These are phyloP conservation scores for Fragaria iinumae DNA, from an alignment of 306 rosid species.

Conservation along the genomic window DNA sequence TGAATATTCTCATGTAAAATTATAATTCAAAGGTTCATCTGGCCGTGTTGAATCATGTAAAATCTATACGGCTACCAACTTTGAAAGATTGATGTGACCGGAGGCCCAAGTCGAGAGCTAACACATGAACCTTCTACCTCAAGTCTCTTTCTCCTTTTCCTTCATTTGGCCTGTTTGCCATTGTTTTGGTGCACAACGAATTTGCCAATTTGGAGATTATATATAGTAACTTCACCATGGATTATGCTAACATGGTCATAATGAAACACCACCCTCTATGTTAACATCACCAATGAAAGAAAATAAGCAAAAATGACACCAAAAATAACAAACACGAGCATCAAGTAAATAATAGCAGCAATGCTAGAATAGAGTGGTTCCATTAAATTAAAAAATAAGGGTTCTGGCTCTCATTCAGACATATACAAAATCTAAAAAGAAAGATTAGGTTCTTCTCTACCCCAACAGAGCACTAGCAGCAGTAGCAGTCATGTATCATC, in stretches of 20 bases:
- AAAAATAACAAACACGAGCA: background rate
- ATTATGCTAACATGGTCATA: background rate
- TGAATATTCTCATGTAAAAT: too few relatives aligned
- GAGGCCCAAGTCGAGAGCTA: background rate
- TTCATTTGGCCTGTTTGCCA: background rate
- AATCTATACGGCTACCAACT: background rate
- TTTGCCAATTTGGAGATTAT: background rate
- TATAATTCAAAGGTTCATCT: too few relatives aligned
- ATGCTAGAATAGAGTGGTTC: background rate
- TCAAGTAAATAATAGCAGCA: background rate
- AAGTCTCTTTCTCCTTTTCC: background rate
- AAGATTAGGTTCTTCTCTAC: slow-evolving; percentile 38
- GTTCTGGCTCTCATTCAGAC: slow-evolving; percentile 49
- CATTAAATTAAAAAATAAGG: slow-evolving; percentile 40
- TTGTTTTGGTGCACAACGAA: background rate
- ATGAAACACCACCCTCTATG: background rate
- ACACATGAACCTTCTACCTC: background rate
- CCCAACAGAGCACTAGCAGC: slow-evolving; percentile 10
- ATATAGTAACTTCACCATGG: background rate
- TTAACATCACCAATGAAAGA: background rate
- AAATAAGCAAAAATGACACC: background rate
- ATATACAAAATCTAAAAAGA: slow-evolving; percentile 47
- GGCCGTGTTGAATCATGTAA: background rate
- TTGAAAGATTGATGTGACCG: background rate
- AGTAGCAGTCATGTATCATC: slow-evolving; percentile 43